phyloP scores from a whole-genome alignment of 2,329 filamentous ascomycete species.

The Scorias spongiosa region DNA sequence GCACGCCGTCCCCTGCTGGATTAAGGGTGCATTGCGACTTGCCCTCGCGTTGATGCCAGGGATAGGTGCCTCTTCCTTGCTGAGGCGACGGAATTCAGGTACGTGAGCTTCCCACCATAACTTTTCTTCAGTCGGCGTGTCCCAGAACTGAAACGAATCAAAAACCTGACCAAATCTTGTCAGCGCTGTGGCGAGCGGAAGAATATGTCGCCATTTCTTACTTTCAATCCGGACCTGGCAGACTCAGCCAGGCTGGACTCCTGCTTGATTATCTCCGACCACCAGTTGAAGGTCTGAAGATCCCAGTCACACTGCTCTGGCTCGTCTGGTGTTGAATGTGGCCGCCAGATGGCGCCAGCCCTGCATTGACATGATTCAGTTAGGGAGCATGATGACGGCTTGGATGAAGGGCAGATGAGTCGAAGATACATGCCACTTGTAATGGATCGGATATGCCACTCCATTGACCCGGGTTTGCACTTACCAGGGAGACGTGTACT shows the following conservation, averaged over 20 bases:
- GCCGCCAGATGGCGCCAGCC: slow-evolving; percentile 35
- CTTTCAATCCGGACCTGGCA: slow-evolving; percentile 12
- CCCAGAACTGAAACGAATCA: slow-evolving; percentile 17
- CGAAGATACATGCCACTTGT: background rate
- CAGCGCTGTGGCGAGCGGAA: too few relatives aligned
- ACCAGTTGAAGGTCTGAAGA: slow-evolving; percentile 27
- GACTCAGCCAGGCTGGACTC: slow-evolving; percentile 6
- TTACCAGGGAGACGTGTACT: slow-evolving; percentile 32
- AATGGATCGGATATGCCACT: too few relatives aligned
- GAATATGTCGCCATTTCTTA: background rate
- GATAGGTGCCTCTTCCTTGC: slow-evolving; percentile 6
- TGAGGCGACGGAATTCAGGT: slow-evolving; percentile 16
- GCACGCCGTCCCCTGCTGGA: slow-evolving; percentile 17
- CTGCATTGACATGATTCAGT: slow-evolving; percentile 12
- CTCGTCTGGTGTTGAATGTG: slow-evolving; percentile 22
- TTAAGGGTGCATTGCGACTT: slow-evolving; percentile 8
- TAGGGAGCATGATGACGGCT: slow-evolving; percentile 1
- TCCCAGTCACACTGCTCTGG: slow-evolving; percentile 27
- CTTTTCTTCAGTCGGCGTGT: slow-evolving; percentile 10
- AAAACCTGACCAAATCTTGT: slow-evolving; percentile 6
- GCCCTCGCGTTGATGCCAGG: slow-evolving; percentile 10
- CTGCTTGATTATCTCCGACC: slow-evolving; percentile 19
- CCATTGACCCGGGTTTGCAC: background rate
- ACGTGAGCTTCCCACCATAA: slow-evolving; percentile 27
- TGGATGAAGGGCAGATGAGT: background rate